Evolutionary conservation across 805 yeast genomes (phyloP).

Genomic region (Myxozyma sirexii): DNA sequence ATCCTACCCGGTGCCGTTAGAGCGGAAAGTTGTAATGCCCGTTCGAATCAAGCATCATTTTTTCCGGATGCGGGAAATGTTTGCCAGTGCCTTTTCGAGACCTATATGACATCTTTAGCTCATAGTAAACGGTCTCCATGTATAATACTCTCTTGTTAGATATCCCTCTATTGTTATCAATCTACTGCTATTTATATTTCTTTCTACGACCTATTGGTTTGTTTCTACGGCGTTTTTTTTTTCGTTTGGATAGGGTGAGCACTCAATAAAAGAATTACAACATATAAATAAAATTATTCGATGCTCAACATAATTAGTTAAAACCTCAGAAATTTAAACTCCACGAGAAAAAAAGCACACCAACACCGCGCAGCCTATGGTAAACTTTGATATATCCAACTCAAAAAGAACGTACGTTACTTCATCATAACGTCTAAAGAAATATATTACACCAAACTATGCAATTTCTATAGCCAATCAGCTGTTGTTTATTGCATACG

Average conservation of each 20-base stretch:
- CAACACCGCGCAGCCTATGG: too few relatives aligned
- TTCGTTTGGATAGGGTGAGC: neutral
- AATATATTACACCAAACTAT: neutral
- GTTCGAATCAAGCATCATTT: conserved; percentile 70
- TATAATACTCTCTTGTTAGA: conserved; percentile 3
- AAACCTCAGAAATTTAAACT: too few relatives aligned
- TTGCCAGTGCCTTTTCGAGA: conserved; percentile 77
- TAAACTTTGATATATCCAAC: too few relatives aligned
- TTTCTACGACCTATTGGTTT: neutral
- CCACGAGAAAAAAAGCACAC: too few relatives aligned
- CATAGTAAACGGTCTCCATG: neutral
- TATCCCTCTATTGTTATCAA: neutral
- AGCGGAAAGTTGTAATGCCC: conserved; percentile 70
- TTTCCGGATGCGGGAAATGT: conserved; percentile 89
- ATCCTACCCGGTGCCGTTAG: conserved; percentile 77
- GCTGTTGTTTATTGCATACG: conserved; percentile 9
- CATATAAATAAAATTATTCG: neutral
- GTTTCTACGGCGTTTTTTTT: neutral
- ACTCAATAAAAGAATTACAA: neutral
- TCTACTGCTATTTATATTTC: neutral
- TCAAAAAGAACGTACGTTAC: neutral
- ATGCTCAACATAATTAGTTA: neutral
- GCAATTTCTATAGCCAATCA: neutral
- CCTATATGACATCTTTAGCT: conserved; percentile 13
- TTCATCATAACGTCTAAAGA: too few relatives aligned